Evolutionary conservation across 768 basidiomycete genomes (phyloP), one percentile per base, ranked within the genome.

Genomic region (Kwoniella bestiolae): DNA sequence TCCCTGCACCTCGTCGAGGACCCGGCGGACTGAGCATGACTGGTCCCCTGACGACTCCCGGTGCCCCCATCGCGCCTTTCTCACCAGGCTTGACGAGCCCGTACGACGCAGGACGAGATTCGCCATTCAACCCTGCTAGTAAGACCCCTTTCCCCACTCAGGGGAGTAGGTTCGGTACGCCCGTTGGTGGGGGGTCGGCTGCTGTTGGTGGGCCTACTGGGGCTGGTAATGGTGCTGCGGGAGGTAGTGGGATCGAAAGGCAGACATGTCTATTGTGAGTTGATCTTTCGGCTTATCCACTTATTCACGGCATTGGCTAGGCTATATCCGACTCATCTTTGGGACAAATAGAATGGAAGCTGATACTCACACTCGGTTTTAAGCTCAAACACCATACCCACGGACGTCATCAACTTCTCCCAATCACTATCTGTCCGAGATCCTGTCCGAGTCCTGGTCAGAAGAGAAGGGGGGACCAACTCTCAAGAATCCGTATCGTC

Each of bases 371-470:
- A 91, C 6, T 32, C 21, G 14, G 9, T 38, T 14, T 84, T 92
- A n/a, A 97, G 97, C 82, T 95, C 93, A 38, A 98, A 98, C 80
- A 99, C 96, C 2, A 94, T 96, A 18, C 95, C 80, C 3, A 81
- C 80, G 14, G 96, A 99, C 77, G 96, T 99, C 11, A 86, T 99
- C 68, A 97, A 94, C 79, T 88, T 99, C 45, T 94, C 94, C 1
- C 88, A 91, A 59, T 88, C 90, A 3, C 93, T 99, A 63, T 91
- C 96, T 76, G 86, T 99, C 11, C 88, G 91, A 57, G 96, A 99
- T 80, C 95, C 96, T 23, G 94, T 99, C 45, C 88, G 96, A 26
- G 96, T 99, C n/a, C 87, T 99, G 21, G 96, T 99, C 25, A 87
- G 96, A 57, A 86, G 95, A 16, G 83, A 83, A 57, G 81, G 82